Evolutionary conservation across 1,284 basidiomycete species (phyloP).

Genomic region (Pascua sp.): DNA sequence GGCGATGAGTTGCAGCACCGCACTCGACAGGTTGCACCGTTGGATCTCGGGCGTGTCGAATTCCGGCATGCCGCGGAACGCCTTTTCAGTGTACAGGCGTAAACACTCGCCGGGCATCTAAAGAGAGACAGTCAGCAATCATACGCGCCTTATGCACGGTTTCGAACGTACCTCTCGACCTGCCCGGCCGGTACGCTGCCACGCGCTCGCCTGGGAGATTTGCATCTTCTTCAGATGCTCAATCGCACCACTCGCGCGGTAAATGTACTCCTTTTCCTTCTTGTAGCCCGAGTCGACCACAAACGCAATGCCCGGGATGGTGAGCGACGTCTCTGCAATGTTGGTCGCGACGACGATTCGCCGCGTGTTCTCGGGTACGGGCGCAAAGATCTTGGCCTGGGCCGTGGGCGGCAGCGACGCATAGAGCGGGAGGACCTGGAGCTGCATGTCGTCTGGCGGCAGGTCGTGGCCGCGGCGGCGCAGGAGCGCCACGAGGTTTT

Average conservation of each 20-base stretch:
- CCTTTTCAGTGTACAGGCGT: constrained; percentile 78
- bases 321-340: constrained; percentile 97
- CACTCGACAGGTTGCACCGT: constrained; percentile 75
- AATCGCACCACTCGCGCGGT: constrained; percentile 72
- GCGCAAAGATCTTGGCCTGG: constrained; percentile 73
- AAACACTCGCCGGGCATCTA: constrained; percentile 75
- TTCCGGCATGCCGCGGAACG: constrained; percentile 63
- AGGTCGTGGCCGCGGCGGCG: constrained; percentile 63
- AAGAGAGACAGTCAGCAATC: too few species aligned
- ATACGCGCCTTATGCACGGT: constrained; percentile 6
- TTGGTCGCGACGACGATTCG: constrained; percentile 93
- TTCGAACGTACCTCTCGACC: constrained; percentile 62
- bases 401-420: constrained; percentile 74
- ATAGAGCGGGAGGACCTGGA: constrained; percentile 74
- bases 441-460: constrained; percentile 59
- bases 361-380: constrained; percentile 66
- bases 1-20: constrained; percentile 77
- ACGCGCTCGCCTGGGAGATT: constrained; percentile 83
- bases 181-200: constrained; percentile 78
- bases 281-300: constrained; percentile 93
- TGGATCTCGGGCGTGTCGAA: constrained; percentile 82
- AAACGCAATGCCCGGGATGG: constrained; percentile 91
- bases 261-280: constrained; percentile 87
- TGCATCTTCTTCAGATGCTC: constrained; percentile 80
- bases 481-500: constrained; percentile 73